Evolutionary conservation across 306 rosid genomes (phyloP), one percentile per base, ranked within the genome.

Genomic region (Castanea crenata): DNA sequence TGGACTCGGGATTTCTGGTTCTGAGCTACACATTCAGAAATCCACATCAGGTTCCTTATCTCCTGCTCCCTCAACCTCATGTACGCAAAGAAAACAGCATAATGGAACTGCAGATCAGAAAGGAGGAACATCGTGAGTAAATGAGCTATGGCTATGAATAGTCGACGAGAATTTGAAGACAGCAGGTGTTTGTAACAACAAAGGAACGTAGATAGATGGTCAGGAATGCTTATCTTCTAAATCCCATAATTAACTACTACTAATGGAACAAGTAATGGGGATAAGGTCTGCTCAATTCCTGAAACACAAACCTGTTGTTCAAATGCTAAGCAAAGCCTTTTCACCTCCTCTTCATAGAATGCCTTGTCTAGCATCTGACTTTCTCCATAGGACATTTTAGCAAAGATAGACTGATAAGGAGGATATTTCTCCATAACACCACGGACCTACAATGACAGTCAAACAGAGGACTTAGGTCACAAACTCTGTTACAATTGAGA

Each of bases 331-430:
- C 99, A 95, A 70, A 89, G 98, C 87, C 97, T 90, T 87, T 95
- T 95, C 89, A 95, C 98, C 86, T 95, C 99, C 92, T 95, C 99
- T 88, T 95, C 99, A 57, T 95, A 92, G 92, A 95, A 95, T 82
- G 98, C 94, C 90, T 93, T 93, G 86, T 95, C 99, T 73, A 95
- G 98, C 98, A 91, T 89, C 86, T 95, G 96, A 75, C 96, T 95
- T 84, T 95, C 99, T 52, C 99, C 98, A 81, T 93, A 95, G 4
- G 99, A 95, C 41, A 95, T 70, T 83, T 90, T 95, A 1, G 99
- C 86, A 74, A 95, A 91, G 65, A 95, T 92, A 16, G 98, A 80
- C 83, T 95, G 99, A 85, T 95, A 92, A 29, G 99, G 97, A 35
- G 99, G 99, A 71, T 92, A 95, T 76, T 95, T 92, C 71, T 95